phyloP scores from a whole-genome alignment of 1,284 basidiomycete genomes.

The Puccinia polysora region DNA sequence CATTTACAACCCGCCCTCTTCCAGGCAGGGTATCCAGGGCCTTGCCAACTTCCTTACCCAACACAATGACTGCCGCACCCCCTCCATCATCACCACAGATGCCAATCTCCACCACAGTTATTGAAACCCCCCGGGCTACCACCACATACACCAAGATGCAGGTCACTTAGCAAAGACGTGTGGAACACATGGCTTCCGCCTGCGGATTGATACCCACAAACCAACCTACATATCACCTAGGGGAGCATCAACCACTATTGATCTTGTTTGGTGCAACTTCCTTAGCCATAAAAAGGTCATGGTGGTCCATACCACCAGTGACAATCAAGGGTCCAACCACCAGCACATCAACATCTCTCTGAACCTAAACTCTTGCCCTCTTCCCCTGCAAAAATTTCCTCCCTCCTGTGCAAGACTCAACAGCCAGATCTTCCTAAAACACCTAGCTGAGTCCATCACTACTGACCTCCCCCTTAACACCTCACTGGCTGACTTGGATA shows the following conservation, averaged over 20 bases:
- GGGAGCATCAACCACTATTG: not conserved
- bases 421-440: no score
- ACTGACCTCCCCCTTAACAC: not conserved
- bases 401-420: not conserved
- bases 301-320: not conserved
- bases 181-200: not conserved
- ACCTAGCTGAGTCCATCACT: not conserved
- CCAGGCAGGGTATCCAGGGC: not conserved
- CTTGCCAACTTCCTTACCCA: not conserved
- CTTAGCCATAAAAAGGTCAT: not conserved
- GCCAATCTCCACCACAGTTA: not conserved
- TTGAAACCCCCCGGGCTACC: slow-evolving; percentile 1
- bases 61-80: not conserved
- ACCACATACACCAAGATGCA: not conserved
- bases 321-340: not conserved
- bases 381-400: not conserved
- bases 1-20: not conserved
- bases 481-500: not conserved
- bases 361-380: not conserved
- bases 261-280: slow-evolving; percentile 5
- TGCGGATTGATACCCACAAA: not conserved
- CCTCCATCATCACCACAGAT: not conserved
- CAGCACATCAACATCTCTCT: not conserved
- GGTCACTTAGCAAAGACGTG: not conserved
- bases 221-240: not conserved